A percentile compares a stretch with the other conserved stretches of the same genome.
Conservation (phyloP, 805 yeast species). For the Pichia gijzeniarum region DNA sequence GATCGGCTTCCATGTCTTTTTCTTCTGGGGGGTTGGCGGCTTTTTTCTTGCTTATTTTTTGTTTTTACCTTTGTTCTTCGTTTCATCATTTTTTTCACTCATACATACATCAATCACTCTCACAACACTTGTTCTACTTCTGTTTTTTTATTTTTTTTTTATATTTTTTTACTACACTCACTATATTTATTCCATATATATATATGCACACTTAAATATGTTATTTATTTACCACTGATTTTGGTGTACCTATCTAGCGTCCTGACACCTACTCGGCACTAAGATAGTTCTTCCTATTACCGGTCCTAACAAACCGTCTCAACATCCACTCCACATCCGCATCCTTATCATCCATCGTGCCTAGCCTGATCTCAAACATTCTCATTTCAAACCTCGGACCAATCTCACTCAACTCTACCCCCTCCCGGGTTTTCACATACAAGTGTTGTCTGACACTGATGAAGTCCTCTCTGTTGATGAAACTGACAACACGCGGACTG, state of each 20-base stretch:
- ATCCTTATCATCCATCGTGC: slow-evolving; percentile 90
- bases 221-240: not conserved
- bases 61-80: not conserved
- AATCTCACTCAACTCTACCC: slow-evolving; percentile 87
- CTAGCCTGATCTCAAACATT: slow-evolving; percentile 78
- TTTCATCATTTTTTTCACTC: not conserved
- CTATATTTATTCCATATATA: not conserved
- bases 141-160: not conserved
- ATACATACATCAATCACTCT: too few species aligned
- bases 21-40: not conserved
- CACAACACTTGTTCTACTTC: too few species aligned
- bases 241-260: not conserved
- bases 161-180: not conserved
- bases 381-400: slow-evolving; percentile 99
- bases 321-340: slow-evolving; percentile 98
- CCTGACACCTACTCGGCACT: slow-evolving; percentile 22
- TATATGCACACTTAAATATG: not conserved
- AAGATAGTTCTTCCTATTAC: slow-evolving; percentile 87
- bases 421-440: slow-evolving; percentile 80
- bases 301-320: slow-evolving; percentile 90
- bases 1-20: not conserved
- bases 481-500: slow-evolving; percentile 85
- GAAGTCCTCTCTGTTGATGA: slow-evolving; percentile 84
- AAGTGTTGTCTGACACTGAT: slow-evolving; percentile 94
- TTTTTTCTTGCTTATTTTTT: not conserved